Evolutionary conservation across 768 basidiomycete species (phyloP).

Genomic region (Boletales sp.): DNA sequence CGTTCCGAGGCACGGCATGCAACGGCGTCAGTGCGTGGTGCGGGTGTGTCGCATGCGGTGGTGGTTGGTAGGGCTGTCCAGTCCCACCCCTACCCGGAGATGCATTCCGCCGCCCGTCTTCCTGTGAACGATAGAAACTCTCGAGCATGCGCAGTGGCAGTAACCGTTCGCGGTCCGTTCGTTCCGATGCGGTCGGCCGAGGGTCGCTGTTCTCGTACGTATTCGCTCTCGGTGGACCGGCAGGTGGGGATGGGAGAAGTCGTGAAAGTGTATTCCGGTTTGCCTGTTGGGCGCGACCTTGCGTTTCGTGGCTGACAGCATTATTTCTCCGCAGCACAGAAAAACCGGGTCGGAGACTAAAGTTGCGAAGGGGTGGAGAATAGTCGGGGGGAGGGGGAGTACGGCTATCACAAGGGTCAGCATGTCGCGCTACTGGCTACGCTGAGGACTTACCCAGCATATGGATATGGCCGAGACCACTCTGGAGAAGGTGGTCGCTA

Average conservation of each 20-base stretch:
- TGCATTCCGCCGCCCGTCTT: conserved; percentile 22
- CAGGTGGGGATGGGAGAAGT: conserved; percentile 5
- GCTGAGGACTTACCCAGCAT: conserved; percentile 20
- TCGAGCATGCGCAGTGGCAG: conserved; percentile 20
- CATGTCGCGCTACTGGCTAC: not conserved
- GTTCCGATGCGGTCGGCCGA: conserved; percentile 9
- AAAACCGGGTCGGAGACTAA: conserved; percentile 12
- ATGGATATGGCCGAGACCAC: conserved; percentile 24
- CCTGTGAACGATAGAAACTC: conserved; percentile 19
- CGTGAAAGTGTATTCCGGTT: conserved; percentile 10
- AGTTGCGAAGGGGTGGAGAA: conserved; percentile 16
- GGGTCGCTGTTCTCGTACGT: conserved; percentile 14
- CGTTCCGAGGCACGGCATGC: conserved; percentile 3
- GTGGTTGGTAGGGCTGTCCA: conserved; percentile 9
- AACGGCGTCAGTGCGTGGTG: not conserved
- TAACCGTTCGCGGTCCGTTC: conserved; percentile 25
- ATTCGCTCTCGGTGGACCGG: conserved; percentile 8
- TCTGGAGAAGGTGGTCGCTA: conserved; percentile 25
- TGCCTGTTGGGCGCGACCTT: conserved; percentile 7
- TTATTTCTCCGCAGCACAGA: conserved; percentile 15
- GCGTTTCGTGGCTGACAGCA: not conserved
- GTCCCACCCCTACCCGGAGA: not conserved
- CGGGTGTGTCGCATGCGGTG: conserved; percentile 1
- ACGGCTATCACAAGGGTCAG: conserved; percentile 14
- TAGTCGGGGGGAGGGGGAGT: conserved; percentile 21